These are phyloP conservation scores for Trichoderma cornu-damae DNA, from an alignment of 2,329 filamentous ascomycete genomes.

Conservation along the genomic window DNA sequence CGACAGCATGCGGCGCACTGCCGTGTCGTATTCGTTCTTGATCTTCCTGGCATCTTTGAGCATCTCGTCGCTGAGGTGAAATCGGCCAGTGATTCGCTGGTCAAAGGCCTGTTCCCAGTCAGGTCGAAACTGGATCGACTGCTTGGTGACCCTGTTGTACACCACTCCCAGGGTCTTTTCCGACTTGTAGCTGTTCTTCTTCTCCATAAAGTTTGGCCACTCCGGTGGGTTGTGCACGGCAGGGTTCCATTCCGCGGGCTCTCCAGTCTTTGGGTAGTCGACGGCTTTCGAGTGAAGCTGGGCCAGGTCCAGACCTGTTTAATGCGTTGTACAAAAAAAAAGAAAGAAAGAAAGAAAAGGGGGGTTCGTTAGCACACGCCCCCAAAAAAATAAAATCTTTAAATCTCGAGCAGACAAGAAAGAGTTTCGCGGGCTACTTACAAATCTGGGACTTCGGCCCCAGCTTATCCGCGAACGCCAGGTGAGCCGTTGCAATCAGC, in stretches of 20 bases:
- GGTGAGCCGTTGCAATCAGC: constrained; percentile 74
- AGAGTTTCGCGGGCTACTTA: constrained; percentile 37
- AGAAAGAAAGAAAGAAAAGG: too few species aligned
- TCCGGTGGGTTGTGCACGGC: constrained; percentile 50
- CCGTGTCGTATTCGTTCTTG: constrained; percentile 73
- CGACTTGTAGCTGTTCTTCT: constrained; percentile 60
- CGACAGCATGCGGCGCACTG: constrained; percentile 73
- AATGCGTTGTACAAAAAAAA: too few species aligned
- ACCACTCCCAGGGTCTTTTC: constrained; percentile 69
- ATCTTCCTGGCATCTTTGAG: constrained; percentile 58
- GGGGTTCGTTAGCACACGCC: constrained; percentile 5
- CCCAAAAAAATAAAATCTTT: not conserved
- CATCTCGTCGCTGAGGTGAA: constrained; percentile 48
- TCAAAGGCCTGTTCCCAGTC: constrained; percentile 73
- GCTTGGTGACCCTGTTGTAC: constrained; percentile 64
- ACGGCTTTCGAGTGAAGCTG: constrained; percentile 84
- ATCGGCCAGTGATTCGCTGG: constrained; percentile 61
- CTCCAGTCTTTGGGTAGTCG: constrained; percentile 88
- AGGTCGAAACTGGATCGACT: constrained; percentile 62
- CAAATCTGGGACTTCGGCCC: constrained; percentile 68
- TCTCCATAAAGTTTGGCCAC: constrained; percentile 90
- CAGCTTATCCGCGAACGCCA: constrained; percentile 66
- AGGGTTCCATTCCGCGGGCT: constrained; percentile 62
- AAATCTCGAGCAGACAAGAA: too few species aligned
- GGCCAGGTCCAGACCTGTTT: constrained; percentile 61